These are phyloP conservation scores for Yarrowia alimentaria DNA, from an alignment of 805 yeast species.

Conservation along the genomic window DNA sequence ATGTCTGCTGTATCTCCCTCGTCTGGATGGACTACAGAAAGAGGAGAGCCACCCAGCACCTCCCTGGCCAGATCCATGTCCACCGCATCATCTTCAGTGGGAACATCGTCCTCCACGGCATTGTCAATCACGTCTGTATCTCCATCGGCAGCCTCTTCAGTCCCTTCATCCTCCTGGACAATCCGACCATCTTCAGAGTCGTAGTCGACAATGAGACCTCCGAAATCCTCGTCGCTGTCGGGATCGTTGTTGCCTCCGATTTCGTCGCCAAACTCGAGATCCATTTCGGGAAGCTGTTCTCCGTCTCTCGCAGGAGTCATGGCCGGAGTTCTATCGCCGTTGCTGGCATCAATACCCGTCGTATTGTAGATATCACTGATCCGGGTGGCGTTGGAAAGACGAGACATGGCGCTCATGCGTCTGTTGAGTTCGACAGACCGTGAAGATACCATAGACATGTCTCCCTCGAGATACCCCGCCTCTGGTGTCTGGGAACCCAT, in stretches of 20 bases:
- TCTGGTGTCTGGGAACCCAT: neutral
- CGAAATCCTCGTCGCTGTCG: constrained; percentile 7
- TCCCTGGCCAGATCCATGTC: neutral
- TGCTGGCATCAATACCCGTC: neutral
- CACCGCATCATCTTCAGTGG: neutral
- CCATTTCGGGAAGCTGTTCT: constrained; percentile 16
- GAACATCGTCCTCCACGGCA: neutral
- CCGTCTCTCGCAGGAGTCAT: neutral
- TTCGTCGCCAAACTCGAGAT: constrained; percentile 13
- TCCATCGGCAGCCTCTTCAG: neutral
- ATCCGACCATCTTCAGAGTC: neutral
- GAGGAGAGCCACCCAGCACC: neutral
- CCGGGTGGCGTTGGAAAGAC: constrained; percentile 14
- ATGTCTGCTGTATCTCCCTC: too few relatives aligned
- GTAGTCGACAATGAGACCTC: neutral
- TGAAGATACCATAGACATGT: neutral
- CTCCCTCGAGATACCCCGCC: neutral
- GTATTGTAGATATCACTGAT: constrained; percentile 15
- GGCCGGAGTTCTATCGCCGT: neutral
- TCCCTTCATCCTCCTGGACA: too few relatives aligned
- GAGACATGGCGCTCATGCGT: constrained; percentile 6
- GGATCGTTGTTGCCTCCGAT: neutral
- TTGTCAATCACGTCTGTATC: too few relatives aligned
- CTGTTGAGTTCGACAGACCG: constrained; percentile 15
- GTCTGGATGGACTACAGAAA: neutral